Evolutionary conservation across 352 stramenopile species (phyloP), one percentile per base, ranked within the genome.

Genomic region (Sclerospora graminicola): DNA sequence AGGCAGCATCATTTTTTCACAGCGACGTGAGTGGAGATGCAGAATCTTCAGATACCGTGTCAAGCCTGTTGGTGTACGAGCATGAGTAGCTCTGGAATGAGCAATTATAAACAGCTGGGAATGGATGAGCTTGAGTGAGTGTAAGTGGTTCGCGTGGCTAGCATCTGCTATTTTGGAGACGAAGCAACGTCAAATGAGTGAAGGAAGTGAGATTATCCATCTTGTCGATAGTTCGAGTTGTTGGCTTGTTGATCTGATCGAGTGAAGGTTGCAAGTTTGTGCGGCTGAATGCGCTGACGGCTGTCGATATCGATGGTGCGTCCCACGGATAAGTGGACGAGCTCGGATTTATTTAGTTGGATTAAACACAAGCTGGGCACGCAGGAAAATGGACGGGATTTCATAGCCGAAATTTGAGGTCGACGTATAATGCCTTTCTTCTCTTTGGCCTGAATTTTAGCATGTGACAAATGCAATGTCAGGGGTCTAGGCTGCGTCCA

Each of bases 1-100:
- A 86, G 67, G 53, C 61, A 29, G 69, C 57, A 24, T 71, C 68
- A 15, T 88, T 91, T 28, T 50, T 57, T 39, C 74, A 91, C 50
- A 85, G 67, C 40, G 68, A 88, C 7, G 51, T 84, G 23, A 85
- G 68, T 31, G 69, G 77, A 5, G 79, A 91, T 51, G 69, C 65
- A 4, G 72, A 91, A 43, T 65, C 64, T 13, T 57, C 63, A 4
- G 74, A 85, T 21, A 53, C 69, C 28, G 61, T 76, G 14, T 63
- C 56, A 16, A 69, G 57, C 23, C 85, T 90, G 73, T 34, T 88
- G 53, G 69, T 90, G 30, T 88, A 64, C 56, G 68, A 63, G 46
- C 70, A 60, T 14, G 31, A 45, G 28, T 65, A 63, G 35, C 34
- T 21, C 19, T 41, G 34, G 37, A 40, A 19, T 24, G 19, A 42